Evolutionary conservation across 352 stramenopile genomes (phyloP).

Genomic region (Phytopythium helicoides): DNA sequence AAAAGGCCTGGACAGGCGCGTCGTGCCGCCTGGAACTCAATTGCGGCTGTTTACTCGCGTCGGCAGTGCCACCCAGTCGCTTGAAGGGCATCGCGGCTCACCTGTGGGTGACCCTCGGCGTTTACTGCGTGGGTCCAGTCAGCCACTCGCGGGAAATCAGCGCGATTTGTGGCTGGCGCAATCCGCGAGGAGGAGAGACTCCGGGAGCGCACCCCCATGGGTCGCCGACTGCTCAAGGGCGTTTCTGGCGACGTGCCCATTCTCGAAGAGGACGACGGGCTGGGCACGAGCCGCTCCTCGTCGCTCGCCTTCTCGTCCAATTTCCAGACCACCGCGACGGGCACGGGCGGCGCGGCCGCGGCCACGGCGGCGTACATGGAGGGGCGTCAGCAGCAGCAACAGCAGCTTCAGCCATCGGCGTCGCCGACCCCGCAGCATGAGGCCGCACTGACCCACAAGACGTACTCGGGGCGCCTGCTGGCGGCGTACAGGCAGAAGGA

Average conservation of each 20-base stretch:
- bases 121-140: too few relatives aligned
- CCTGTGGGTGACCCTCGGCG: too few relatives aligned
- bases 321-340: neutral
- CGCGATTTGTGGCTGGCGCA: neutral
- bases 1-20: too few relatives aligned
- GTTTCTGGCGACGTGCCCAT: conserved; percentile 24
- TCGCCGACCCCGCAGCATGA: conserved; percentile 2
- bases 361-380: neutral
- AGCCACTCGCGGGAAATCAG: too few relatives aligned
- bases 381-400: neutral
- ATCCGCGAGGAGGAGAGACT: neutral
- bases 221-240: neutral
- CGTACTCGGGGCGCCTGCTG: conserved; percentile 21
- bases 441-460: conserved; percentile 1
- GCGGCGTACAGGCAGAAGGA: conserved; percentile 34
- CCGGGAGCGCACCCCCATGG: neutral
- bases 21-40: too few relatives aligned
- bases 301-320: conserved; percentile 6
- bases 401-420: neutral
- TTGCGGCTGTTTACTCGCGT: too few relatives aligned
- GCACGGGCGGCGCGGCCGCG: neutral
- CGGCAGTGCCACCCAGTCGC: too few relatives aligned
- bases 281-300: conserved; percentile 6
- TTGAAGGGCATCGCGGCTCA: too few relatives aligned
- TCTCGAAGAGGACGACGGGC: conserved; percentile 15